Base-by-base conservation (phyloP, 768 basidiomycete genomes). In the Mycena leptocephala region DNA sequence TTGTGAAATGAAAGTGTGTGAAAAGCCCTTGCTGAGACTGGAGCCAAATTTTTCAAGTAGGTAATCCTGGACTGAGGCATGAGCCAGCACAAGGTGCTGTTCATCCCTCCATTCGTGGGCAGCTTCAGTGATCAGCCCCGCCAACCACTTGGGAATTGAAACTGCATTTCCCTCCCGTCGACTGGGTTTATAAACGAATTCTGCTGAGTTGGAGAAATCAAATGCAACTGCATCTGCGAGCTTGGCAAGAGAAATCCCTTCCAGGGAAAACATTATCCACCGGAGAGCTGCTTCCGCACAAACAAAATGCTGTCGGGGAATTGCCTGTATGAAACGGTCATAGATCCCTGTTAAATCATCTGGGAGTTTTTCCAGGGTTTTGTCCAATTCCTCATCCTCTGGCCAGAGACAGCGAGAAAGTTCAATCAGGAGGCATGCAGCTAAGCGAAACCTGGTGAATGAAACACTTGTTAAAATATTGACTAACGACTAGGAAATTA, bases 151-250 rank as follows among this genome's bases (percentile, higher is more conserved):
- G 26, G 18, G 10, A 32, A 56, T 56, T 13, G 55, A 11, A 13
- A 8, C 4, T 2, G 43, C 5, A 28, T 46, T 32, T 13, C 7
- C 35, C 35, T 26, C n/a, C 37, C 24, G 22, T 24, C 24, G n/a
- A 24, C 5, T 11, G 20, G n/a, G 20, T 9, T 53, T 30, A 14
- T 55, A 55, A 3, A 20, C 33, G 43, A 3, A 30, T 24, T 51
- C 39, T 33, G 0, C 26, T 6, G 58, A 13, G 22, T 59, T n/a
- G 35, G 69, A 61, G 26, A 61, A 59, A 35, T 70, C 58, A 14
- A 70, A 70, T 28, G 69, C 26, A 24, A 59, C n/a, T 1, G 58
- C 56, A 46, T 70, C 69, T 3, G 30, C 69, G 24, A 70, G 56
- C 22, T 24, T 16, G 9, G 8, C 7, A 1, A 61, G 10, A 48